Evolutionary conservation across 768 basidiomycete species (phyloP).

Genomic region (Hypholoma sublateritium): DNA sequence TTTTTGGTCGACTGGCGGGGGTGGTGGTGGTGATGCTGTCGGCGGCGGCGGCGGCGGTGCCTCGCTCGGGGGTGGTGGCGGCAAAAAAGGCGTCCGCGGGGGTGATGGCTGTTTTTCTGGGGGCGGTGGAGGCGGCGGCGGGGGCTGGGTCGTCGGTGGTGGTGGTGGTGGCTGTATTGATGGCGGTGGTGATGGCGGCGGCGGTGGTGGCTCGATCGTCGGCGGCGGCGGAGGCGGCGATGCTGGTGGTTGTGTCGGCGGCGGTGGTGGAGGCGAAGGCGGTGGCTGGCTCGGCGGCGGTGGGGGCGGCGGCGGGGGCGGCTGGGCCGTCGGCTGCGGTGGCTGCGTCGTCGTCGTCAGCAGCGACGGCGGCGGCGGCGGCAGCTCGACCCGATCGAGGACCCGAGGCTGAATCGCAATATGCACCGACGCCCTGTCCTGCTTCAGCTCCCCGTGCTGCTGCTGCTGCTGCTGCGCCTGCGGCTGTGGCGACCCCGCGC

Average conservation of each 20-base stretch:
- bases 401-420: constrained; percentile 25
- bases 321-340: constrained; percentile 11
- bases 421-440: constrained; percentile 26
- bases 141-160: constrained; percentile 24
- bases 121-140: constrained; percentile 28
- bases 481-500: constrained; percentile 14
- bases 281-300: constrained; percentile 28
- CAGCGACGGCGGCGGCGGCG: constrained; percentile 28
- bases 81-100: constrained; percentile 26
- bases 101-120: constrained; percentile 24
- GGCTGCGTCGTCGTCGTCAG: constrained; percentile 26
- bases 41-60: constrained; percentile 23
- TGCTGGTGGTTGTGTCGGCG: constrained; percentile 24
- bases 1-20: constrained; percentile 28
- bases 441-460: constrained; percentile 22
- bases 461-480: constrained; percentile 8
- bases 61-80: constrained; percentile 24
- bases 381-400: constrained; percentile 14
- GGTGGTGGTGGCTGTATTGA: constrained; percentile 14
- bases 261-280: constrained; percentile 26
- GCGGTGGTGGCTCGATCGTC: background rate
- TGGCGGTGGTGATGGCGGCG: background rate
- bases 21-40: constrained; percentile 28
- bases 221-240: constrained; percentile 22
- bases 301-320: constrained; percentile 22